Conservation (phyloP, 805 yeast species). For the baker's yeast (Saccharomyces cerevisiae) region DNA sequence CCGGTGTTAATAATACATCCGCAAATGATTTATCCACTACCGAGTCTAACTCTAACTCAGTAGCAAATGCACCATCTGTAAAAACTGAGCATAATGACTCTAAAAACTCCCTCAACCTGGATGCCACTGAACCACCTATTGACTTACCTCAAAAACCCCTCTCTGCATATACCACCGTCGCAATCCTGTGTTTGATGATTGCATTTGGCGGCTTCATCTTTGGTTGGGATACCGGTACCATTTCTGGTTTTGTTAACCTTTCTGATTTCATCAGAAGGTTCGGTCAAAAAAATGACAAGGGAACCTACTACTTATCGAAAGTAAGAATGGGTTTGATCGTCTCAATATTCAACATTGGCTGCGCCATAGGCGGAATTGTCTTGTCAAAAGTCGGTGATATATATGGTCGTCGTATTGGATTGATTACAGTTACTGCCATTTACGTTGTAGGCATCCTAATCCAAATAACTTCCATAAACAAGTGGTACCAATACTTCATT, state of each 20-base stretch:
- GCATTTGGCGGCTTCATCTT: conserved; percentile 36
- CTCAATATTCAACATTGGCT: conserved; percentile 59
- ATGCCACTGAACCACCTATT: background rate
- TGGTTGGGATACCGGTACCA: conserved; percentile 76
- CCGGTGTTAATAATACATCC: background rate
- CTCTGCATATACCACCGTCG: conserved; percentile 22
- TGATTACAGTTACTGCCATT: conserved; percentile 50
- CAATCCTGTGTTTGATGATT: conserved; percentile 16
- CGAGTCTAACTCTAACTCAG: background rate
- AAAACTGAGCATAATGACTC: background rate
- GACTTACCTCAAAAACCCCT: conserved; percentile 24
- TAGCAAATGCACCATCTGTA: background rate
- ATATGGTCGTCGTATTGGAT: conserved; percentile 57
- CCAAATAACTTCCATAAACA: conserved; percentile 44
- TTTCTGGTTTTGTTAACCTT: conserved; percentile 54
- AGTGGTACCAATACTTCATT: conserved; percentile 63
- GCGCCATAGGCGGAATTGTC: conserved; percentile 61
- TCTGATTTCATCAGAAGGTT: conserved; percentile 48
- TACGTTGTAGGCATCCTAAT: conserved; percentile 62
- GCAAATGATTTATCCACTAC: background rate
- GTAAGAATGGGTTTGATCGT: conserved; percentile 50
- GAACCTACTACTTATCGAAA: conserved; percentile 39
- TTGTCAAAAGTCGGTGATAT: conserved; percentile 52
- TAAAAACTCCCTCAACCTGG: background rate
- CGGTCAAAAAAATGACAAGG: conserved; percentile 39